These are phyloP conservation scores for Marasmius oreades DNA, from an alignment of 1,284 basidiomycete species.

Conservation along the genomic window DNA sequence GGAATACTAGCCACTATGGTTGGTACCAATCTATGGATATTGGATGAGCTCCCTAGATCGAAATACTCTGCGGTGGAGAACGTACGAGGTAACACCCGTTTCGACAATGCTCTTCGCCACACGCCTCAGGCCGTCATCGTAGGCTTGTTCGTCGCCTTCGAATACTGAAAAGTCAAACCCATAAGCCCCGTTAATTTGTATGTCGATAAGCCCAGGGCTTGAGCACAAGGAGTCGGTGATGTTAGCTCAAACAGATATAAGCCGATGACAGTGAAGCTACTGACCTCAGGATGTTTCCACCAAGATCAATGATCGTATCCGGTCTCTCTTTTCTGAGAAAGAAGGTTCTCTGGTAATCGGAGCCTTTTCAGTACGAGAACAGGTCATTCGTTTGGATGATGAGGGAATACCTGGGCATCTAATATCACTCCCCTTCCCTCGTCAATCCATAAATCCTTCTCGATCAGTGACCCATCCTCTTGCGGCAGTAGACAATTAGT, in stretches of 20 bases:
- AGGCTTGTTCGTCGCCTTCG: constrained; percentile 65
- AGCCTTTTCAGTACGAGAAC: background rate
- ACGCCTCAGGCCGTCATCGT: constrained; percentile 63
- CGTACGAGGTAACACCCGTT: constrained; percentile 85
- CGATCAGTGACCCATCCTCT: constrained; percentile 69
- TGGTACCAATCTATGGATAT: constrained; percentile 53
- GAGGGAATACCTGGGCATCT: constrained; percentile 59
- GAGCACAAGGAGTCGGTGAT: constrained; percentile 5
- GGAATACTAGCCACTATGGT: constrained; percentile 67
- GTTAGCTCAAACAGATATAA: constrained; percentile 5
- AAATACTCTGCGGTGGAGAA: constrained; percentile 19
- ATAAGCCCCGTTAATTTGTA: constrained; percentile 87
- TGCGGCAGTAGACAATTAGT: constrained; percentile 78
- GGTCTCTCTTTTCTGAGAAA: constrained; percentile 61
- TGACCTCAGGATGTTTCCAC: constrained; percentile 71
- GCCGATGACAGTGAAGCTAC: constrained; percentile 11
- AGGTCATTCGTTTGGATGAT: background rate
- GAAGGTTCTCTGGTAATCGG: constrained; percentile 55
- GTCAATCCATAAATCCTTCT: constrained; percentile 77
- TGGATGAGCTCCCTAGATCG: background rate
- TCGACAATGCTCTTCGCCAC: constrained; percentile 78
- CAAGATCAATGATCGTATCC: constrained; percentile 57
- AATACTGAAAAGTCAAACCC: constrained; percentile 89
- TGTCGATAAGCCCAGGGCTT: constrained; percentile 76
- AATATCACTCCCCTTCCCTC: constrained; percentile 64